Base-by-base conservation (phyloP, 768 basidiomycete genomes). In the Tulasnella sp. region DNA sequence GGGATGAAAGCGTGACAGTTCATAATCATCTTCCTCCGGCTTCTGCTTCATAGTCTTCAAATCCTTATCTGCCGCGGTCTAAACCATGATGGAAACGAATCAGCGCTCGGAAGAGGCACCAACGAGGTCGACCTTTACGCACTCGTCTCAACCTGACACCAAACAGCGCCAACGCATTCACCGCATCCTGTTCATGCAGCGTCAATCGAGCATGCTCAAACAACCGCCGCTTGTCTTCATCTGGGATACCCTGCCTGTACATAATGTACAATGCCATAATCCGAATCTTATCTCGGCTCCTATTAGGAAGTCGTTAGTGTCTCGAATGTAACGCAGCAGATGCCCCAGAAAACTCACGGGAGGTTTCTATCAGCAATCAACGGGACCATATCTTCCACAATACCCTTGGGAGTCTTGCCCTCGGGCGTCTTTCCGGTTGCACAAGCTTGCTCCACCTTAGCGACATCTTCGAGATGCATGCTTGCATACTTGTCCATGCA, bases 311-410 rank as follows among this genome's bases (percentile, higher is more conserved):
- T 0, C 3, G 19, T 40, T 34, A 36, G 39, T 17, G 36, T 34
- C 16, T 40, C 5, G 35, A 4, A 4, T 7, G 22, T 1, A 59
- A 59, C 26, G 52, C 14, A n/a, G n/a, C n/a, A n/a, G n/a, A n/a
- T 32, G 26, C 22, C 5, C 6, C 26, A 29, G 26, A 32, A 12
- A 14, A 59, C 52, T 1, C 12, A 59, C 52, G 52, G 11, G 26
- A 59, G 6, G 14, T 17, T 59, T 32, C 52, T 7, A 78, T 91
- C 90, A 77, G 95, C 96, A 32, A 99, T 84, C 36, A 99, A 81
- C 0, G 97, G 96, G 0, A 99, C 95, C 97, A 99, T 98, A 79
- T 99, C 95, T 79, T 98, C 97, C 1, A 99, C 95, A 3, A 99
- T 81, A 0, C 86, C 87, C 79, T 97, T 98, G 1, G 97, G 97